Conservation (phyloP, 768 basidiomycete species). For the Tylopilus subfusipes region DNA sequence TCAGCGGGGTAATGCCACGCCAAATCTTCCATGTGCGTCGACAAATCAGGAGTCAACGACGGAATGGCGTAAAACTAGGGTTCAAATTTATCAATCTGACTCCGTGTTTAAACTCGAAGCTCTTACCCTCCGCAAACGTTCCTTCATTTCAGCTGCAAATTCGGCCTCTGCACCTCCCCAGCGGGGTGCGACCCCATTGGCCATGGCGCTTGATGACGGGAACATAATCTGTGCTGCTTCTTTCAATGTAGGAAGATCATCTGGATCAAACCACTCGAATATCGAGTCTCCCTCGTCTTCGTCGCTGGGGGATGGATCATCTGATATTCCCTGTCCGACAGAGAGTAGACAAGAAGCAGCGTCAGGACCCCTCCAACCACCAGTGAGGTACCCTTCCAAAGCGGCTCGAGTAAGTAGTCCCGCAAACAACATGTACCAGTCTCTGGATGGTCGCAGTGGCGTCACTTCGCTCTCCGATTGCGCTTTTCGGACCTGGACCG, state of each 20-base stretch:
- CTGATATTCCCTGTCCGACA: conserved; percentile 57
- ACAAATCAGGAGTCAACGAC: conserved; percentile 63
- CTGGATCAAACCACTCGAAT: conserved; percentile 66
- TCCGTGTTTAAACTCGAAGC: neutral
- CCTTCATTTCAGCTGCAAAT: conserved; percentile 72
- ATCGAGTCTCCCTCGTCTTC: conserved; percentile 35
- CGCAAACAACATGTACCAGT: conserved; percentile 80
- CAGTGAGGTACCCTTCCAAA: conserved; percentile 79
- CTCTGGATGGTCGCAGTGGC: conserved; percentile 65
- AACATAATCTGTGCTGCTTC: conserved; percentile 72
- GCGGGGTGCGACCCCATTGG: conserved; percentile 25
- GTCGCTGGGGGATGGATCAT: conserved; percentile 23
- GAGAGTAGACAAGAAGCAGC: conserved; percentile 70
- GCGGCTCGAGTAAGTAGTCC: conserved; percentile 79
- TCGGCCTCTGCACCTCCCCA: conserved; percentile 62
- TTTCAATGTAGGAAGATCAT: conserved; percentile 64
- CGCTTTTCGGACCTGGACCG: conserved; percentile 17
- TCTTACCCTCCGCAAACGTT: conserved; percentile 65
- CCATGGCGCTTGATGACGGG: conserved; percentile 41
- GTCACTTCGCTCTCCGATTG: conserved; percentile 39
- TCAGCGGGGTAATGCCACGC: conserved; percentile 81
- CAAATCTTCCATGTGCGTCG: conserved; percentile 68
- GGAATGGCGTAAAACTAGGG: conserved; percentile 78
- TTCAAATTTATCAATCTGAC: conserved; percentile 7
- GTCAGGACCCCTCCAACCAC: conserved; percentile 72